These are phyloP conservation scores for Phyllostachys edulis DNA, from an alignment of 176 grass and related monocot genomes.

Conservation along the genomic window DNA sequence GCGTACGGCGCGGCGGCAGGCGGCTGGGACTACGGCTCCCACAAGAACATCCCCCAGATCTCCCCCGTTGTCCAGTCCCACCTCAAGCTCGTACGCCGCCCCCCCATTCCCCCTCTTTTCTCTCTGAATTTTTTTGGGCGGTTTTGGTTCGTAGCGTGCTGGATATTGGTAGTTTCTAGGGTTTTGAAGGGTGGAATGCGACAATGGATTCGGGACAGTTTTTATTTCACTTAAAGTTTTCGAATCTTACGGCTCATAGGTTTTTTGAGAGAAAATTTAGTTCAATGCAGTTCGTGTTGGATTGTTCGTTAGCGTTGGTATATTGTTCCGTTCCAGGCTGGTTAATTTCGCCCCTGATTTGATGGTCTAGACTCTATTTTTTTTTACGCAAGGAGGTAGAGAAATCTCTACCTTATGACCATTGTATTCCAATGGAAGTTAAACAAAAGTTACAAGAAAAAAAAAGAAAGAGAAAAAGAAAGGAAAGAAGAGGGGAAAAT, in stretches of 20 bases:
- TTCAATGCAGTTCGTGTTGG: background rate
- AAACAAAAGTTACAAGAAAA: no score
- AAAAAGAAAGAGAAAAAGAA: no score
- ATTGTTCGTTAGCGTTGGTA: background rate
- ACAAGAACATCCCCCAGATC: conserved; percentile 78
- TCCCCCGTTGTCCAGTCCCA: conserved; percentile 72
- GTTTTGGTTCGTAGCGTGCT: background rate
- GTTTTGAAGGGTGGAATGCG: background rate
- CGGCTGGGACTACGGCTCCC: conserved; percentile 50
- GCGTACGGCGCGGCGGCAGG: conserved; percentile 7
- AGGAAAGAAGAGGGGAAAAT: no score
- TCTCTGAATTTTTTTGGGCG: background rate
- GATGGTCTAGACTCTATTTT: background rate
- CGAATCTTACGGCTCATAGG: no score
- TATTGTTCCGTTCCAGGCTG: background rate
- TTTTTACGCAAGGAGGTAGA: no score
- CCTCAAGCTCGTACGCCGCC: conserved; percentile 66
- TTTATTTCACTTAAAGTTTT: no score
- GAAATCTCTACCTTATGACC: no score
- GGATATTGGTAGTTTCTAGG: background rate
- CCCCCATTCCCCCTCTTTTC: background rate
- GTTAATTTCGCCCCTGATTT: background rate
- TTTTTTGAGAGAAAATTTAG: background rate
- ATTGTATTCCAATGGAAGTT: no score
- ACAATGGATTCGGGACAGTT: background rate